These are phyloP conservation scores for Conoideocrella luteorostrata DNA, from an alignment of 2,329 filamentous ascomycete genomes.

Conservation along the genomic window DNA sequence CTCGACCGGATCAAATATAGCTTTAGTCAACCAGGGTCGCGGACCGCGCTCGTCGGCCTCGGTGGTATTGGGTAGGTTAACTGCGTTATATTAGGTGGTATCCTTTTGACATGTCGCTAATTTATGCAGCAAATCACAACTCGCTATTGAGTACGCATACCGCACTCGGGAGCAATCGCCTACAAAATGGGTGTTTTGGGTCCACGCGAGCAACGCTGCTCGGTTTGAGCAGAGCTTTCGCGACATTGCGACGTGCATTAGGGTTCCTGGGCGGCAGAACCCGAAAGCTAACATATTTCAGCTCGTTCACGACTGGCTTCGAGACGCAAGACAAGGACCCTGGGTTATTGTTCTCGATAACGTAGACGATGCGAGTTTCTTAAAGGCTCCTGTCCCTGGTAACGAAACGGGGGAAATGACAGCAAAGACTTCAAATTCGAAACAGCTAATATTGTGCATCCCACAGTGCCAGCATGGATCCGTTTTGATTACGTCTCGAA, in stretches of 20 bases:
- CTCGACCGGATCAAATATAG: slow-evolving; percentile 19
- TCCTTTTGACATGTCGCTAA: too few relatives aligned
- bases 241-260: slow-evolving; percentile 25
- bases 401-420: not conserved
- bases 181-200: slow-evolving; percentile 29
- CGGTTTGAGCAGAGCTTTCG: slow-evolving; percentile 27
- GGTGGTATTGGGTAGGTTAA: slow-evolving; percentile 13
- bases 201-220: slow-evolving; percentile 29
- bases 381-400: not conserved
- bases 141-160: slow-evolving; percentile 31
- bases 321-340: slow-evolving; percentile 13
- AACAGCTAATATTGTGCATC: slow-evolving; percentile 9
- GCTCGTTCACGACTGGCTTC: slow-evolving; percentile 23
- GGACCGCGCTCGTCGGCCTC: slow-evolving; percentile 11
- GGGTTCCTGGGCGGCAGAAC: slow-evolving; percentile 23
- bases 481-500: slow-evolving; percentile 16
- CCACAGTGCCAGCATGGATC: slow-evolving; percentile 11
- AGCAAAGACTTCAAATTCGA: not conserved
- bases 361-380: slow-evolving; percentile 12
- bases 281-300: slow-evolving; percentile 24
- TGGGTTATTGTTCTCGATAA: slow-evolving; percentile 20
- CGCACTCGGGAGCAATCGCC: slow-evolving; percentile 17
- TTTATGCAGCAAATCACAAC: too few relatives aligned
- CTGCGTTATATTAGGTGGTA: too few relatives aligned
- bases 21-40: slow-evolving; percentile 15